Evolutionary conservation across 495 filamentous ascomycete species (phyloP).

Genomic region (Cercophora sp.): DNA sequence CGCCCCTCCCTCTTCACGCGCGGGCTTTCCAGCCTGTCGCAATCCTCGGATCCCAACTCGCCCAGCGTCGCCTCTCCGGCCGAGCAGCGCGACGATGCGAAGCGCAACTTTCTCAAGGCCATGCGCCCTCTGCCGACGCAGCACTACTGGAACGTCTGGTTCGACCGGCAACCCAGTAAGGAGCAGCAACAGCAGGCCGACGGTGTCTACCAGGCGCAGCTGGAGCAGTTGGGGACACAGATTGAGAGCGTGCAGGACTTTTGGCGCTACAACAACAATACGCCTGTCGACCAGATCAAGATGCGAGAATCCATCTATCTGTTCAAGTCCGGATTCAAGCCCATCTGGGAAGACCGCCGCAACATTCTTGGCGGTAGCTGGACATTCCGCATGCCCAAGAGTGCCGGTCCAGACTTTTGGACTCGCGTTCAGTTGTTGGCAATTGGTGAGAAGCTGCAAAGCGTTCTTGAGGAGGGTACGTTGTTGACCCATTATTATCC

Average conservation of each 20-base stretch:
- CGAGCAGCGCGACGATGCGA: conserved; percentile 56
- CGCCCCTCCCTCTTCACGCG: conserved; percentile 52
- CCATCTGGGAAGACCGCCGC: conserved; percentile 86
- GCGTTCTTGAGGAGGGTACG: conserved; percentile 66
- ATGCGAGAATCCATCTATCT: conserved; percentile 81
- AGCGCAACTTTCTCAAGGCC: conserved; percentile 56
- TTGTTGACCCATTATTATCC: background rate
- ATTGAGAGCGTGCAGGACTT: conserved; percentile 77
- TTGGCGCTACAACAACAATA: conserved; percentile 89
- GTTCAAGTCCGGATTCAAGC: conserved; percentile 81
- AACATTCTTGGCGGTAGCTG: conserved; percentile 78
- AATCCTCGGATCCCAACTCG: conserved; percentile 47
- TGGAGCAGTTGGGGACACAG: conserved; percentile 62
- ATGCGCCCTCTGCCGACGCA: conserved; percentile 57
- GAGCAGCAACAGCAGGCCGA: conserved; percentile 18
- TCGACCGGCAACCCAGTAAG: conserved; percentile 42
- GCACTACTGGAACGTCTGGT: conserved; percentile 60
- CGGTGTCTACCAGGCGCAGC: conserved; percentile 53
- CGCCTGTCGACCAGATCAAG: conserved; percentile 68
- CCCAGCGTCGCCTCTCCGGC: conserved; percentile 49
- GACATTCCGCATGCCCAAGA: conserved; percentile 82
- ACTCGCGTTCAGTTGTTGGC: conserved; percentile 74
- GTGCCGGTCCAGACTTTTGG: conserved; percentile 69
- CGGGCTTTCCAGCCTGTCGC: conserved; percentile 49
- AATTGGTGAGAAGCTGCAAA: conserved; percentile 79